A percentile compares a stretch with the other conserved stretches of the same genome.
Evolutionary conservation across 257 asterid species (phyloP).

Genomic region (Jasminum sambac): DNA sequence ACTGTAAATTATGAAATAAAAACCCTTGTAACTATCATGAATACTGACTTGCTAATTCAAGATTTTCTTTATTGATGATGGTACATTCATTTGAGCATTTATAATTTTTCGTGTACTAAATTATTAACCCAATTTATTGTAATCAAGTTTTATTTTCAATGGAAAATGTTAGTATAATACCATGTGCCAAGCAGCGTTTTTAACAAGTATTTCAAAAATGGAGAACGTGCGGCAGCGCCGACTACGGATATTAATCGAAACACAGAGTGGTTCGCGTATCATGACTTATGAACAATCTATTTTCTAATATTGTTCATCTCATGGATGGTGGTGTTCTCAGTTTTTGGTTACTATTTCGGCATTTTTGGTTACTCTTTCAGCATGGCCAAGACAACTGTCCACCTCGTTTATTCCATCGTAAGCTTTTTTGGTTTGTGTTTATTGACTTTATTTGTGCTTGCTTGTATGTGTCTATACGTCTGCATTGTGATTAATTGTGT

Average conservation of each 20-base stretch:
- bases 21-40: too few relatives aligned
- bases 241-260: slow-evolving; percentile 15
- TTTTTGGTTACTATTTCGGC: slow-evolving; percentile 5
- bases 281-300: not conserved
- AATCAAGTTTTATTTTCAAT: too few relatives aligned
- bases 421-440: not conserved
- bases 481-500: not conserved
- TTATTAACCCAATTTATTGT: too few relatives aligned
- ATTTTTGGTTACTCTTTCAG: too few relatives aligned
- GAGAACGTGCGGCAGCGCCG: not conserved
- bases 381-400: slow-evolving; percentile 1
- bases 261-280: slow-evolving; percentile 10
- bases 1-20: too few relatives aligned
- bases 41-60: too few relatives aligned
- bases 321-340: slow-evolving; percentile 12
- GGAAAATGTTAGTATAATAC: too few relatives aligned
- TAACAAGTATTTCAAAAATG: slow-evolving; percentile 1
- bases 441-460: not conserved
- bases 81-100: too few relatives aligned
- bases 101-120: too few relatives aligned
- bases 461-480: not conserved
- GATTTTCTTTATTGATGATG: too few relatives aligned
- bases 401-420: not conserved
- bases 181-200: too few relatives aligned
- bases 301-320: slow-evolving; percentile 10